Evolutionary conservation across 208 protist species (phyloP).

Genomic region (Entamoeba invadens): DNA sequence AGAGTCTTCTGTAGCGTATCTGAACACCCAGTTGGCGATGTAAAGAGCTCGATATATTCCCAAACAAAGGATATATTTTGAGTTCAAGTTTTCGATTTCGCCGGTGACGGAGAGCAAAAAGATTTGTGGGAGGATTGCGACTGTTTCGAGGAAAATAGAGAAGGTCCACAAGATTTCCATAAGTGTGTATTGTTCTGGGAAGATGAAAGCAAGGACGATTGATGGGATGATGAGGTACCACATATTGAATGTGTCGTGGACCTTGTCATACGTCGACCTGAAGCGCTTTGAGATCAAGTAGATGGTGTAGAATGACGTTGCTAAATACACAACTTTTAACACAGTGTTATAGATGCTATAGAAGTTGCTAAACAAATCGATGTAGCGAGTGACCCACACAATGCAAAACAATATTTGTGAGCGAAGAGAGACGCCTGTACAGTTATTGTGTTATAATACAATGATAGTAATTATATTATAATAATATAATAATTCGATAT

Average conservation of each 20-base stretch:
- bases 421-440: conserved; percentile 46
- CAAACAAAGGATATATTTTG: conserved; percentile 55
- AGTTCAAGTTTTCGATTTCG: conserved; percentile 49
- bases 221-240: conserved; percentile 39
- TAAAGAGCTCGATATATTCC: conserved; percentile 55
- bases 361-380: conserved; percentile 50
- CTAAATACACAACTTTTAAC: conserved; percentile 55
- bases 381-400: conserved; percentile 41
- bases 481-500: too few relatives aligned
- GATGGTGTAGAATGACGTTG: conserved; percentile 40
- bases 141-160: conserved; percentile 56
- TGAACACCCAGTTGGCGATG: conserved; percentile 51
- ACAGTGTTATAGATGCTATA: conserved; percentile 48
- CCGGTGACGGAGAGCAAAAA: conserved; percentile 46
- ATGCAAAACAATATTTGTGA: conserved; percentile 47
- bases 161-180: conserved; percentile 56
- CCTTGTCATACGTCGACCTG: conserved; percentile 11
- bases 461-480: too few relatives aligned
- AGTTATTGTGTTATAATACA: not conserved
- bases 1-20: not conserved
- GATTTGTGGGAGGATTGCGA: conserved; percentile 62
- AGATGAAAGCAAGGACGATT: conserved; percentile 42
- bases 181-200: conserved; percentile 12
- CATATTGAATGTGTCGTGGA: conserved; percentile 2
- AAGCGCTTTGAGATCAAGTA: conserved; percentile 43